phyloP scores from a whole-genome alignment of 1,139 yeast species.

The Saccharomyces pastorianus region DNA sequence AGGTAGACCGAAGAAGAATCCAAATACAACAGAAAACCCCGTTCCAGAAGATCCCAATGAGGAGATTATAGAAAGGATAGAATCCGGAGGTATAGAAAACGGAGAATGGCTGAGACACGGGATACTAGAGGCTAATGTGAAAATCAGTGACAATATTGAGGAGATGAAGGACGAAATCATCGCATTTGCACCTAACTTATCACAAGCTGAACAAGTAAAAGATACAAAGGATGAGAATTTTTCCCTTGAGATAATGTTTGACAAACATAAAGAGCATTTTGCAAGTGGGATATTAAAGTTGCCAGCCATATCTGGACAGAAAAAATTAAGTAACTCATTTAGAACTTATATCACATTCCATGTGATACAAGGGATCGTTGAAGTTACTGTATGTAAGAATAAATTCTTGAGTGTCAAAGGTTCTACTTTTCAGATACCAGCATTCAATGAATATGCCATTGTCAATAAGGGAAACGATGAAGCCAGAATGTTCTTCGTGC shows the following conservation, averaged over 20 bases:
- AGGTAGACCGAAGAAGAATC: conserved; percentile 21
- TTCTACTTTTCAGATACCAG: conserved; percentile 75
- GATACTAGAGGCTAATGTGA: conserved; percentile 46
- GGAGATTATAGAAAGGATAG: conserved; percentile 18
- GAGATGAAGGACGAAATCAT: conserved; percentile 40
- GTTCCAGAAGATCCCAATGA: conserved; percentile 17
- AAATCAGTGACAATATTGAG: conserved; percentile 38
- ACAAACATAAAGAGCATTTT: conserved; percentile 53
- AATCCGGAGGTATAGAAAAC: conserved; percentile 37
- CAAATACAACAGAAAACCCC: conserved; percentile 4
- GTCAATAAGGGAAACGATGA: conserved; percentile 48
- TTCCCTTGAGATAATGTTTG: conserved; percentile 59
- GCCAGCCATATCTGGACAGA: conserved; percentile 52
- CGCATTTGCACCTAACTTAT: conserved; percentile 65
- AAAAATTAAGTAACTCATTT: conserved; percentile 55
- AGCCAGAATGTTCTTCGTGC: conserved; percentile 70
- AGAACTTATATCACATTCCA: conserved; percentile 67
- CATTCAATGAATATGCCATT: conserved; percentile 63
- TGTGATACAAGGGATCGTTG: conserved; percentile 62
- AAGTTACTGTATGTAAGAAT: conserved; percentile 54
- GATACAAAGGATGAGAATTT: conserved; percentile 47
- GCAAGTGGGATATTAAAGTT: conserved; percentile 73
- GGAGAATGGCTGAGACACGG: conserved; percentile 51
- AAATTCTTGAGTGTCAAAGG: conserved; percentile 61
- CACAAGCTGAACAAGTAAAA: conserved; percentile 40